Percentiles rank a stretch among this genome's conserved stretches.
These are phyloP conservation scores for Chaetomium sp. DNA, from an alignment of 2,329 filamentous ascomycete genomes.

Conservation along the genomic window DNA sequence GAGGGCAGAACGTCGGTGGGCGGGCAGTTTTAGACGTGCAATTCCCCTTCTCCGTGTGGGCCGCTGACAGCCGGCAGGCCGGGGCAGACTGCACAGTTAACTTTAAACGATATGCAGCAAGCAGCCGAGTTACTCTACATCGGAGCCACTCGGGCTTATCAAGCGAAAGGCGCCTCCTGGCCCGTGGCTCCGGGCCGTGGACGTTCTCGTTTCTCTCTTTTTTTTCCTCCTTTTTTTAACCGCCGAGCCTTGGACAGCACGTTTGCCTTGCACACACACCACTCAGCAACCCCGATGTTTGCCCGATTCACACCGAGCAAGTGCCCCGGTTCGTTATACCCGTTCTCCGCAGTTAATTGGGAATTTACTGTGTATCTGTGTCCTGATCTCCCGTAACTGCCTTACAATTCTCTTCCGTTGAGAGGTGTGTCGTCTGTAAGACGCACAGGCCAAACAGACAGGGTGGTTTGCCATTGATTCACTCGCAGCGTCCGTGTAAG, in stretches of 20 bases:
- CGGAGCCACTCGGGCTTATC: slow-evolving; percentile 8
- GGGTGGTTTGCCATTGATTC: background rate
- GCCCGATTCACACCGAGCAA: slow-evolving; percentile 9
- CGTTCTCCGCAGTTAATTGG: slow-evolving; percentile 14
- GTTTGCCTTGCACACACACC: too few relatives aligned
- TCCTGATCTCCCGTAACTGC: too few relatives aligned
- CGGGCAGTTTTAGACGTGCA: slow-evolving; percentile 15
- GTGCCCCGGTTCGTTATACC: background rate
- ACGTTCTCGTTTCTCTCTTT: background rate
- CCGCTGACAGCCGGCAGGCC: slow-evolving; percentile 13
- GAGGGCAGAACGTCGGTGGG: slow-evolving; percentile 10
- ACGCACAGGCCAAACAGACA: slow-evolving; percentile 16
- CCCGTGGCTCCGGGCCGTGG: slow-evolving; percentile 9
- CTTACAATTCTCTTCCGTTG: too few relatives aligned
- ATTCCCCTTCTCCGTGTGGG: slow-evolving; percentile 3
- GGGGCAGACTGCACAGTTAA: background rate
- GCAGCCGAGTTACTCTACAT: slow-evolving; percentile 4
- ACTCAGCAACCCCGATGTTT: slow-evolving; percentile 1
- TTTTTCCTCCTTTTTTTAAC: too few relatives aligned
- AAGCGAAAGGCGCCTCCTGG: background rate
- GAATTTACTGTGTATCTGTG: background rate
- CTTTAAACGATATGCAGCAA: slow-evolving; percentile 13
- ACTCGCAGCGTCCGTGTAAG: slow-evolving; percentile 2
- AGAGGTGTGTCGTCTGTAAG: background rate
- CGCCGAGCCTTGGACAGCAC: too few relatives aligned